Conservation (phyloP, 2,329 filamentous ascomycete species). For the Fusarium mexicanum region DNA sequence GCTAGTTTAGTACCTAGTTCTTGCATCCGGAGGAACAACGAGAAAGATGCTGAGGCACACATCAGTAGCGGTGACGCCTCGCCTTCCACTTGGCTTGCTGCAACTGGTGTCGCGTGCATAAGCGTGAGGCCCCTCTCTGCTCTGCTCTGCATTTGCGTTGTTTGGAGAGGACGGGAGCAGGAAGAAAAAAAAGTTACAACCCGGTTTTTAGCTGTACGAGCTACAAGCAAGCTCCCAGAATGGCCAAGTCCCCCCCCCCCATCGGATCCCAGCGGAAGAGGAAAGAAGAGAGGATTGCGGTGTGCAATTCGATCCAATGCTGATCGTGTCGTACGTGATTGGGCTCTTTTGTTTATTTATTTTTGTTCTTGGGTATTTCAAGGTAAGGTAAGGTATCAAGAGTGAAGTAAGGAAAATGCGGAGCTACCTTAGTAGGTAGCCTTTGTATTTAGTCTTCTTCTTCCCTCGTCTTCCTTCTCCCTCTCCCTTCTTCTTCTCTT, state of each 20-base stretch:
- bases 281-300: conserved; percentile 20
- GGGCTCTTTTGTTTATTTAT: conserved; percentile 9
- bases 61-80: conserved; percentile 39
- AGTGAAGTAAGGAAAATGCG: conserved; percentile 24
- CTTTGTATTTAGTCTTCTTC: conserved; percentile 26
- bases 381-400: not conserved
- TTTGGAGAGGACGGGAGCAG: not conserved
- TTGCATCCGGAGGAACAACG: not conserved
- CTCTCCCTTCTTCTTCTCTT: conserved; percentile 20
- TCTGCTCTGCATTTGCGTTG: conserved; percentile 1
- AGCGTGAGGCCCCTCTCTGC: conserved; percentile 32
- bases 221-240: conserved; percentile 14
- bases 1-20: not conserved
- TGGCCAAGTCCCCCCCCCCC: conserved; percentile 16
- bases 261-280: conserved; percentile 10
- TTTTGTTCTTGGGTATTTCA: not conserved
- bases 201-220: conserved; percentile 21
- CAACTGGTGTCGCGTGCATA: conserved; percentile 45
- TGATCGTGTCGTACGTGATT: conserved; percentile 3
- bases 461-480: not conserved
- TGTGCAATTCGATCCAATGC: conserved; percentile 28
- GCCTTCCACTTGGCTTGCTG: conserved; percentile 34
- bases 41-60: conserved; percentile 8
- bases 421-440: conserved; percentile 10
- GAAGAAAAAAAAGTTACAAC: conserved; percentile 10